These are phyloP conservation scores for Coix lacrymajobi DNA, from an alignment of 176 grass and related monocot genomes.

Conservation along the genomic window DNA sequence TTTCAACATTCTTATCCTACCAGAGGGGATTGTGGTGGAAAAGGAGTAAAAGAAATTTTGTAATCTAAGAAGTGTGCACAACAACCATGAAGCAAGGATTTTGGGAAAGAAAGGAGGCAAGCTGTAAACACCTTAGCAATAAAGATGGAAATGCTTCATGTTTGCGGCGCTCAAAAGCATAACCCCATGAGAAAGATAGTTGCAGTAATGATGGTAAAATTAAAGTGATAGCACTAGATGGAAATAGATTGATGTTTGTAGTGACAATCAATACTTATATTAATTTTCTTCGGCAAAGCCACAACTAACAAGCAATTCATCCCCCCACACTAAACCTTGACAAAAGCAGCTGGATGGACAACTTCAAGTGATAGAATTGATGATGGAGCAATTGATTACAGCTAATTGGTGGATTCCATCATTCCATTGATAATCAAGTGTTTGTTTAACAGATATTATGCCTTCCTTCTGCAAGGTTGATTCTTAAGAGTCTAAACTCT, in stretches of 20 bases:
- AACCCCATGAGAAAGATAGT: background rate
- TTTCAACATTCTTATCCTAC: background rate
- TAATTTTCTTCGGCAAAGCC: background rate
- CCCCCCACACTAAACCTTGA: background rate
- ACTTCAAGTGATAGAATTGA: background rate
- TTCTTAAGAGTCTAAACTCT: conserved; percentile 1
- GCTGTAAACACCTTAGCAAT: background rate
- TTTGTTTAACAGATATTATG: background rate
- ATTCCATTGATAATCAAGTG: background rate
- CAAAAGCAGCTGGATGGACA: background rate
- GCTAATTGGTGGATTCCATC: background rate
- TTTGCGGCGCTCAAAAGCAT: background rate
- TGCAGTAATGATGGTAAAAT: background rate
- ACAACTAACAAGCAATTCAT: background rate
- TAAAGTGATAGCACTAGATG: background rate
- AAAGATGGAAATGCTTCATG: background rate
- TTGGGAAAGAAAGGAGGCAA: background rate
- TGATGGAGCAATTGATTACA: background rate
- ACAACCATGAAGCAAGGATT: background rate
- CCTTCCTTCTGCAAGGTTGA: background rate
- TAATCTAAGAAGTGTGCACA: background rate
- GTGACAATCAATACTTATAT: background rate
- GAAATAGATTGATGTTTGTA: background rate
- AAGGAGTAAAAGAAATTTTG: background rate
- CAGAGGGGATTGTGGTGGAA: background rate